phyloP scores from a whole-genome alignment of 1,139 yeast genomes.

The Arxiozyma bovina region DNA sequence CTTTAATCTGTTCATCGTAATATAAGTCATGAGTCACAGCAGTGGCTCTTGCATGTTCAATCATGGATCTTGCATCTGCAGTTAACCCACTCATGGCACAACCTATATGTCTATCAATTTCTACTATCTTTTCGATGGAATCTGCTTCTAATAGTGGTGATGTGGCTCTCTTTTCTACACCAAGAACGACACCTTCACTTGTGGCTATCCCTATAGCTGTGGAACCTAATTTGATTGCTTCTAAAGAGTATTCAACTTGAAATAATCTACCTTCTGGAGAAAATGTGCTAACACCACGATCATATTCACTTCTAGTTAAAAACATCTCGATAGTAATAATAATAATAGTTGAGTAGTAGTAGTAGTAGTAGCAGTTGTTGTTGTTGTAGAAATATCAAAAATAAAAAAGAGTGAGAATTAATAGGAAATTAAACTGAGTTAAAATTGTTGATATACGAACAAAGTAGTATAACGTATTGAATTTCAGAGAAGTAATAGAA shows the following conservation, averaged over 20 bases:
- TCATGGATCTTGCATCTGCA: conserved; percentile 97
- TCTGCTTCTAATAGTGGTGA: conserved; percentile 85
- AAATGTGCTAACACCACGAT: conserved; percentile 96
- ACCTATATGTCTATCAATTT: conserved; percentile 88
- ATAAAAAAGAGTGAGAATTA: too few relatives aligned
- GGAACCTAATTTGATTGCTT: conserved; percentile 88
- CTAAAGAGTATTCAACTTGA: conserved; percentile 96
- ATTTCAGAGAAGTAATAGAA: too few relatives aligned
- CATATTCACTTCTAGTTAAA: conserved; percentile 97
- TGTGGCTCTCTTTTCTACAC: conserved; percentile 95
- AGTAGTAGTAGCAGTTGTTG: too few relatives aligned
- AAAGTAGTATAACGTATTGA: background rate
- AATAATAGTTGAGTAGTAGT: too few relatives aligned
- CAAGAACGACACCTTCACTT: conserved; percentile 92
- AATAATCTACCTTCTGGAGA: conserved; percentile 98
- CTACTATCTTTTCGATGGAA: conserved; percentile 92
- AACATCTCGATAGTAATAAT: conserved; percentile 46
- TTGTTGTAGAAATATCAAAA: too few relatives aligned
- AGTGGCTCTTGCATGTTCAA: conserved; percentile 93
- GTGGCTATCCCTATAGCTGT: conserved; percentile 97
- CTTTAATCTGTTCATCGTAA: conserved; percentile 87
- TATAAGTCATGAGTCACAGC: conserved; percentile 82
- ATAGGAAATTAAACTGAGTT: too few relatives aligned
- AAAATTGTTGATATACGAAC: background rate
- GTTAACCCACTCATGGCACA: conserved; percentile 99